Evolutionary conservation across 371 early-diverging fungal genomes (phyloP).

Genomic region (Mortierella sp.): DNA sequence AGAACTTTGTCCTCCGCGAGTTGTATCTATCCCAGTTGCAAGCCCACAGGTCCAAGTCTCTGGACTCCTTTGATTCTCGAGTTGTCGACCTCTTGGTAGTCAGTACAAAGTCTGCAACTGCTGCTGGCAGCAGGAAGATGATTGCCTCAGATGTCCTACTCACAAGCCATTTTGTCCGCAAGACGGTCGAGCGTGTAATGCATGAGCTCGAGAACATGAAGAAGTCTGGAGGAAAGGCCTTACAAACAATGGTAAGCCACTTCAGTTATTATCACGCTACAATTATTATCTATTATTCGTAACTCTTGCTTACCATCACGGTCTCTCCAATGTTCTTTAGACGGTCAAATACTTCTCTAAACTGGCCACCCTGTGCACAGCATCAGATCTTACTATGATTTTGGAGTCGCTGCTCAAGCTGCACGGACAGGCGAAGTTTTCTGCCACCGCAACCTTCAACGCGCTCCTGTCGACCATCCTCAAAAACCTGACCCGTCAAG

Average conservation of each 20-base stretch:
- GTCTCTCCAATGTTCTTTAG: constrained; percentile 11
- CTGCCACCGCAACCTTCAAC: constrained; percentile 45
- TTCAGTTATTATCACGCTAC: background rate
- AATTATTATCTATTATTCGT: background rate
- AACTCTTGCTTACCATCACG: background rate
- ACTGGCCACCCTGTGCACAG: constrained; percentile 41
- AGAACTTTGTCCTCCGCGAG: constrained; percentile 34
- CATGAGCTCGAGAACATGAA: constrained; percentile 43
- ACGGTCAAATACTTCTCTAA: constrained; percentile 47
- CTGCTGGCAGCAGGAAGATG: constrained; percentile 12
- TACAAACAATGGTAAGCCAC: constrained; percentile 33
- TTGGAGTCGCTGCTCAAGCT: constrained; percentile 37
- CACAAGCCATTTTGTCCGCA: constrained; percentile 33
- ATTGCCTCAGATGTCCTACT: constrained; percentile 2
- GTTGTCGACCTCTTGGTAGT: constrained; percentile 38
- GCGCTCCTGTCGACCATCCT: constrained; percentile 44
- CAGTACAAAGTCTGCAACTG: constrained; percentile 22
- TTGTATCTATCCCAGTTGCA: constrained; percentile 26
- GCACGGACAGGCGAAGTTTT: constrained; percentile 32
- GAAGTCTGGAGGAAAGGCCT: constrained; percentile 14
- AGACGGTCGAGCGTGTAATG: constrained; percentile 37
- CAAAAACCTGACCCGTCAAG: constrained; percentile 36
- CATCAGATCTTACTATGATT: constrained; percentile 42
- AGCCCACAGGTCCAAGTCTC: background rate
- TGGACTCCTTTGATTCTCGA: constrained; percentile 22